These are phyloP conservation scores for Ogataea hybrid DNA, from an alignment of 1,139 yeast genomes.

Conservation along the genomic window DNA sequence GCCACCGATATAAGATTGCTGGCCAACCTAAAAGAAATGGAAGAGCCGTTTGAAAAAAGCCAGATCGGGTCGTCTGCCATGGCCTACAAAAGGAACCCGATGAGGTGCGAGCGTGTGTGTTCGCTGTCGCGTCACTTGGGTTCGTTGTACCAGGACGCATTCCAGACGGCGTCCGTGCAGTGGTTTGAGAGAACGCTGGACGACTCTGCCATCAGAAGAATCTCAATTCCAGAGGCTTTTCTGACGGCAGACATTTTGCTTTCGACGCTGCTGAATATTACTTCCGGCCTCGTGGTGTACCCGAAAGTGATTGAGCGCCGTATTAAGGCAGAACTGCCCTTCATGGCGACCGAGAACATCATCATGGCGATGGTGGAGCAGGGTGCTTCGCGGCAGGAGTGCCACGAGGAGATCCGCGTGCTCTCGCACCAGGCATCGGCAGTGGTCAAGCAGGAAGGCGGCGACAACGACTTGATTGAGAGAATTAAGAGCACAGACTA, in stretches of 20 bases:
- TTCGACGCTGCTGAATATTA: slow-evolving; percentile 85
- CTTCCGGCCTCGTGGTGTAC: slow-evolving; percentile 94
- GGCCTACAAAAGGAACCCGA: slow-evolving; percentile 99
- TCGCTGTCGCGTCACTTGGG: slow-evolving; percentile 95
- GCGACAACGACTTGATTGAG: slow-evolving; percentile 95
- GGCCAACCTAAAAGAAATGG: slow-evolving; percentile 95
- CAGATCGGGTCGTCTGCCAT: slow-evolving; percentile 98
- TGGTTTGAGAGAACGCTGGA: slow-evolving; percentile 99
- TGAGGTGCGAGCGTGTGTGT: slow-evolving; percentile 99
- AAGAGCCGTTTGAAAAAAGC: slow-evolving; percentile 96
- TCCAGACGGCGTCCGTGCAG: slow-evolving; percentile 96
- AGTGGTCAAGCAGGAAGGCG: slow-evolving; percentile 97
- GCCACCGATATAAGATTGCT: slow-evolving; percentile 95
- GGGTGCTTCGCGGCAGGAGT: slow-evolving; percentile 97
- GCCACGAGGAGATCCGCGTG: slow-evolving; percentile 97
- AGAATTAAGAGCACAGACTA: slow-evolving; percentile 76
- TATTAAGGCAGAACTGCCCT: slow-evolving; percentile 91
- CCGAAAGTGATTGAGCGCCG: slow-evolving; percentile 98
- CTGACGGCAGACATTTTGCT: slow-evolving; percentile 92
- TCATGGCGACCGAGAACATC: slow-evolving; percentile 99
- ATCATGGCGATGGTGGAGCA: slow-evolving; percentile 99
- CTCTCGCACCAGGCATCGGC: slow-evolving; percentile 96
- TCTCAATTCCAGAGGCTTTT: slow-evolving; percentile 94
- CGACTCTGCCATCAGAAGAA: slow-evolving; percentile 97
- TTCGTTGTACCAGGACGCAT: slow-evolving; percentile 86